Base-by-base conservation (phyloP, 768 basidiomycete genomes). In the Kondoa malvinella region DNA sequence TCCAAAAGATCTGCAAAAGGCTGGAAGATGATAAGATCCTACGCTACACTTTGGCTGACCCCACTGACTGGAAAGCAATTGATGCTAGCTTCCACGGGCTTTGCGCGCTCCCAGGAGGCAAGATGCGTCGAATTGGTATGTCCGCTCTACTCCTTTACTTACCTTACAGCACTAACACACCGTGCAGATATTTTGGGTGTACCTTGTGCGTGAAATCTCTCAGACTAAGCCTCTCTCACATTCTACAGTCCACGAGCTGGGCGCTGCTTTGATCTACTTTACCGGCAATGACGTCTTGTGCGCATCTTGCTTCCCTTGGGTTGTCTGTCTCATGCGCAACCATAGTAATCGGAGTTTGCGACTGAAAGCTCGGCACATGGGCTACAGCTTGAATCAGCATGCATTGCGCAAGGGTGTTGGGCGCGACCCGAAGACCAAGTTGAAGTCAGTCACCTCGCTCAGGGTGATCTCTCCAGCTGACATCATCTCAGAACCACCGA, bases 231-330 rank as follows among this genome's bases (percentile, higher is more conserved):
- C 17, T 33, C 60, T 30, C 31, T 65, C 30, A 21, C 64, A 56
- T 30, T 58, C 30, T 2, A 2, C 58, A 82, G 91, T 94, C 82
- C 77, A 78, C 64, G 83, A 81, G 30, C 82, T 86, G 73, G 92
- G 92, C 0, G 91, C 87, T 1, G 90, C 91, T 0, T 77, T 92
- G 64, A 77, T 95, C n/a, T 95, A 95, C 76, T 95, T 90, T 75
- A 94, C 92, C 0, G 91, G 91, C 1, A 91, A 94, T 74, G 89
- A 92, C 73, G 88, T 94, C 65, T 94, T 94, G n/a, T n/a, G n/a
- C n/a, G n/a, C n/a, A n/a, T n/a, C n/a, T n/a, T n/a, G n/a, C n/a
- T n/a, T n/a, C n/a, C n/a, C n/a, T n/a, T n/a, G n/a, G n/a, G n/a
- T n/a, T n/a, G n/a, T n/a, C n/a, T n/a, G n/a, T n/a, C n/a, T n/a